Percentiles rank a stretch among this genome's conserved stretches.
phyloP scores from a whole-genome alignment of 129 eudicot genomes.

The Artemisia argyi region DNA sequence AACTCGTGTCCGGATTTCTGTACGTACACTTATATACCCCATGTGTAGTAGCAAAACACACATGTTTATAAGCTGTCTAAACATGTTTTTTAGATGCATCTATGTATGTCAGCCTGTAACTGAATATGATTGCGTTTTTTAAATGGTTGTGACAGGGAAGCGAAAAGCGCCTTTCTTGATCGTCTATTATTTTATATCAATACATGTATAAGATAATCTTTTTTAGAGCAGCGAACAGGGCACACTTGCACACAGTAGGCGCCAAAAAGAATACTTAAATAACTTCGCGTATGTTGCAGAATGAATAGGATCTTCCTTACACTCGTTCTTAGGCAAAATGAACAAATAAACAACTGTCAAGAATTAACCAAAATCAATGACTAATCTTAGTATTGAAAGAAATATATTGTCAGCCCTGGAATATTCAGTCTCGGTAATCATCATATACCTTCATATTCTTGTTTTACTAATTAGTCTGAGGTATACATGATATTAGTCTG shows the following conservation, averaged over 20 bases:
- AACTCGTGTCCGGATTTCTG: slow-evolving; percentile 34
- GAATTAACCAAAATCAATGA: neutral
- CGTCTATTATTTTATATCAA: neutral
- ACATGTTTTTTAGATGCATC: slow-evolving; percentile 30
- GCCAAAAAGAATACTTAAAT: neutral
- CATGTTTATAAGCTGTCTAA: slow-evolving; percentile 37
- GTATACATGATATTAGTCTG: neutral
- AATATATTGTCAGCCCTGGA: too few species aligned
- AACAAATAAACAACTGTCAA: neutral
- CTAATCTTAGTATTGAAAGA: too few species aligned
- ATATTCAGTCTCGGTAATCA: too few species aligned
- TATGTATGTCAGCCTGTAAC: slow-evolving; percentile 27
- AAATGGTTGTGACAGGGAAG: slow-evolving; percentile 11
- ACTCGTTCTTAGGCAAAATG: neutral
- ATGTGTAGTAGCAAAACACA: slow-evolving; percentile 31
- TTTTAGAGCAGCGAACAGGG: neutral
- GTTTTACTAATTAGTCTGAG: neutral
- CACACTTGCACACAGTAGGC: neutral
- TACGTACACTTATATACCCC: slow-evolving; percentile 36
- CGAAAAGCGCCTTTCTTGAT: slow-evolving; percentile 8
- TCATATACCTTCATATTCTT: too few species aligned
- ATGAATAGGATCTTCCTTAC: neutral
- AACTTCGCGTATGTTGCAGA: neutral
- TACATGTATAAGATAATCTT: neutral
- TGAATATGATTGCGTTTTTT: slow-evolving; percentile 17